Base-by-base conservation (phyloP, 352 stramenopile genomes). In the Halophytophthora batemanensis region DNA sequence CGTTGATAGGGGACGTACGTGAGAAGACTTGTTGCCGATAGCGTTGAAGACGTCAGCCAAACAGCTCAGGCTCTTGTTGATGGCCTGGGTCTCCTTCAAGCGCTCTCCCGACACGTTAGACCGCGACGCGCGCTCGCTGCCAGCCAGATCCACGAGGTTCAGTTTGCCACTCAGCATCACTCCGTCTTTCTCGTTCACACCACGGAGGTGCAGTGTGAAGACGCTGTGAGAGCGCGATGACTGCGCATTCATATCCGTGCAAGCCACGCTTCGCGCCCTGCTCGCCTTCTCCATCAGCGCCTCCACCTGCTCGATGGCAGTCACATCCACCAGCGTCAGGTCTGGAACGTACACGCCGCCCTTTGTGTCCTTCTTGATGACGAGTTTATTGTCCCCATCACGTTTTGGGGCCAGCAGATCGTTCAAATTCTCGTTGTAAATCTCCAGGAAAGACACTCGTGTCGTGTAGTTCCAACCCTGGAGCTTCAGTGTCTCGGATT, bases 1-100 rank as follows among this genome's bases (percentile, higher is more conserved):
- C 25, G 33, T 40, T 3, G n/a, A n/a, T n/a, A n/a, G 23, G 11
- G 6, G 11, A 87, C 71, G 58, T 79, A 93, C 82, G 69, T 99
- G 96, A n/a, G 85, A 85, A 14, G 86, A 90, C 55, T 98, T 98
- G 69, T 96, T 98, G 13, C 84, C 82, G 17, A 99, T 93, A n/a
- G 96, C 91, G 45, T 83, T 89, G 65, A 99, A 99, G 4, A 99
- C 97, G 70, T 99, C 96, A n/a, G 93, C 95, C 2, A 99, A 74
- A 23, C 89, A 97, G 70, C 92, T 98, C 22, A 99, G 78, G 65
- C 93, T 99, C 70, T 99, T 99, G 80, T 99, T 99, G 66, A 99
- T 99, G 10, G 92, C 86, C 72, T 98, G 92, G 2, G 97, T 97
- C 62, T 99, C 97, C 63, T 98, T 98, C 29, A 98, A 69, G n/a